These are phyloP conservation scores for Trichoderma oligosporum DNA, from an alignment of 2,329 filamentous ascomycete species.

Conservation along the genomic window DNA sequence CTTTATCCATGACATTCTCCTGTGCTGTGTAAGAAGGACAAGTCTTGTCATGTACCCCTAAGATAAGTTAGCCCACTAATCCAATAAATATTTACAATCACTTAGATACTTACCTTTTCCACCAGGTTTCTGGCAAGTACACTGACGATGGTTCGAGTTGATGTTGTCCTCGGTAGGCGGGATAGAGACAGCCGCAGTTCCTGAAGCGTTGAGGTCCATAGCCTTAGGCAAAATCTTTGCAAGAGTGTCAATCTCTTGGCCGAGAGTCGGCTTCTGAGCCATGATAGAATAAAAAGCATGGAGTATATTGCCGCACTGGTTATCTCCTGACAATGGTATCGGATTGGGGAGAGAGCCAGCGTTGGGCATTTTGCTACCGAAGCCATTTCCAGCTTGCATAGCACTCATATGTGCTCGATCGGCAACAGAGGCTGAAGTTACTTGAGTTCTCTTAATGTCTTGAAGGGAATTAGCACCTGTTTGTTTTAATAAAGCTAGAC, in stretches of 20 bases:
- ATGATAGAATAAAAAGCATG: slow-evolving; percentile 24
- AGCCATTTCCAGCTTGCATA: background rate
- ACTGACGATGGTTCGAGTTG: background rate
- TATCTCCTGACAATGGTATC: background rate
- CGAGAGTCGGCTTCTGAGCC: background rate
- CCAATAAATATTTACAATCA: background rate
- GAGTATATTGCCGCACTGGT: slow-evolving; percentile 18
- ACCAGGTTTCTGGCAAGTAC: background rate
- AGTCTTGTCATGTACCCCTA: background rate
- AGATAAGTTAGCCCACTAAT: background rate
- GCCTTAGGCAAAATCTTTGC: background rate
- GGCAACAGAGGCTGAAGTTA: background rate
- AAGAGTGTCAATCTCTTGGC: background rate
- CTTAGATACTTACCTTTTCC: background rate
- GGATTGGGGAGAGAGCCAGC: background rate
- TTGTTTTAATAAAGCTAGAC: background rate
- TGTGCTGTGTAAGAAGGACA: background rate
- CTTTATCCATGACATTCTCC: background rate
- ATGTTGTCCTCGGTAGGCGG: background rate
- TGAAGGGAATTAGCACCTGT: background rate
- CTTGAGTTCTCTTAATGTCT: background rate
- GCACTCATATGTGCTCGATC: background rate
- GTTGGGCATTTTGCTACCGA: background rate
- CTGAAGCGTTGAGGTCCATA: slow-evolving; percentile 10
- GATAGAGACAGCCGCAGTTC: background rate